Percentiles rank a stretch among this genome's conserved stretches.
Conservation (phyloP, 2,329 filamentous ascomycete genomes). For the Xylaria sp. region DNA sequence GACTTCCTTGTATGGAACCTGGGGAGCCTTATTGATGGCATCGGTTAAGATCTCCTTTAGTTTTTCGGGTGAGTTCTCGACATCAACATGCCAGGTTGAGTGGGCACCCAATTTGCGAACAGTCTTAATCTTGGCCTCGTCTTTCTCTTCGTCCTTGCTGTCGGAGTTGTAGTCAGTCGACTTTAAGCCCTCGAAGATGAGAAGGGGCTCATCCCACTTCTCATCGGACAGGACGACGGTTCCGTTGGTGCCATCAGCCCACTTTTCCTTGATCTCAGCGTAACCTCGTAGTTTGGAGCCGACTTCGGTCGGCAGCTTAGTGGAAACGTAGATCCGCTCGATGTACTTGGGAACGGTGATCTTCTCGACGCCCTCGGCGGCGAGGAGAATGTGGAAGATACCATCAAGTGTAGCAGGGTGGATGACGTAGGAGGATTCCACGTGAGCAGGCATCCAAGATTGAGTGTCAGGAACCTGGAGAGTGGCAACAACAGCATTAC, state of each 20-base stretch:
- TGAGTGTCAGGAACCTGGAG: slow-evolving; percentile 37
- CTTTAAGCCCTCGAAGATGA: slow-evolving; percentile 39
- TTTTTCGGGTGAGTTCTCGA: slow-evolving; percentile 36
- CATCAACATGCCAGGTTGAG: slow-evolving; percentile 37
- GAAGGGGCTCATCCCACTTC: slow-evolving; percentile 38
- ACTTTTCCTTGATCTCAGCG: slow-evolving; percentile 38
- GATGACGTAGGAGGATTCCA: slow-evolving; percentile 36
- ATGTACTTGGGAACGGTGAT: slow-evolving; percentile 39
- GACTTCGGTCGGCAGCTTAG: slow-evolving; percentile 34
- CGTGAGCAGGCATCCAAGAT: slow-evolving; percentile 34
- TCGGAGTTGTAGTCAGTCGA: slow-evolving; percentile 36
- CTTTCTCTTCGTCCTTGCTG: slow-evolving; percentile 31
- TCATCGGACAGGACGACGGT: slow-evolving; percentile 39
- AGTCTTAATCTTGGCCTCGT: slow-evolving; percentile 33
- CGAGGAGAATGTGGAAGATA: slow-evolving; percentile 38
- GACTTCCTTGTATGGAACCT: slow-evolving; percentile 35
- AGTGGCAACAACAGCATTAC: slow-evolving; percentile 32
- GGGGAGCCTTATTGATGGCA: slow-evolving; percentile 30
- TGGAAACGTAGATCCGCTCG: slow-evolving; percentile 37
- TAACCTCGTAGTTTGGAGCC: slow-evolving; percentile 35
- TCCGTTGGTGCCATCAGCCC: slow-evolving; percentile 39
- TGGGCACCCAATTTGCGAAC: slow-evolving; percentile 37
- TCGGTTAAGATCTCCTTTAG: slow-evolving; percentile 30
- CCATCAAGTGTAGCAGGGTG: slow-evolving; percentile 37
- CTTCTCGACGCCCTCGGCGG: slow-evolving; percentile 36